These are phyloP conservation scores for Calonectria multiphialidica DNA, from an alignment of 2,329 filamentous ascomycete genomes.

Conservation along the genomic window DNA sequence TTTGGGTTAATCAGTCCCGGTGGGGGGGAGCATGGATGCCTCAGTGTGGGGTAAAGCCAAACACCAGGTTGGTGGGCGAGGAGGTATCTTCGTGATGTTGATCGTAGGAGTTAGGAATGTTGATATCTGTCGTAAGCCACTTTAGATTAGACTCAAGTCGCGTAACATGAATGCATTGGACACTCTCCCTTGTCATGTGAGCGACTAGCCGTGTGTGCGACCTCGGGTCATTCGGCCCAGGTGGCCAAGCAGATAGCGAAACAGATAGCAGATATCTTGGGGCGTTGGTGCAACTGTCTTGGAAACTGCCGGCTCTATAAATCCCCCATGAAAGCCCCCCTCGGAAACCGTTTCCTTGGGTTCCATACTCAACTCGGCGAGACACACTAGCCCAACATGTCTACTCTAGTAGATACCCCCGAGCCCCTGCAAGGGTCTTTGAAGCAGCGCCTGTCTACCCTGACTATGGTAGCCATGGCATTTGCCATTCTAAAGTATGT, in stretches of 20 bases:
- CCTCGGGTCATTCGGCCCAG: not conserved
- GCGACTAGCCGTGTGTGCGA: not conserved
- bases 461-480: constrained; percentile 57
- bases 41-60: not conserved
- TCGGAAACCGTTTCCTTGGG: not conserved
- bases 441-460: constrained; percentile 51
- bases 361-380: not conserved
- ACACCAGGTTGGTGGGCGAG: not conserved
- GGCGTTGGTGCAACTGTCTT: not conserved
- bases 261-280: not conserved
- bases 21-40: not conserved
- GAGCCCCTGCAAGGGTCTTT: not conserved
- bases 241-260: not conserved
- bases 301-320: not conserved
- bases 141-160: too few species aligned
- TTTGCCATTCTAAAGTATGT: constrained; percentile 57
- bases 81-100: not conserved
- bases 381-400: not conserved
- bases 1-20: not conserved
- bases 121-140: not conserved
- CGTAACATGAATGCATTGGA: not conserved
- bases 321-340: not conserved
- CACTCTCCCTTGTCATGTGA: not conserved
- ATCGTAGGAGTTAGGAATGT: not conserved
- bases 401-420: not conserved